phyloP scores from a whole-genome alignment of 768 basidiomycete species.

The Hysterangium stoloniferum region DNA sequence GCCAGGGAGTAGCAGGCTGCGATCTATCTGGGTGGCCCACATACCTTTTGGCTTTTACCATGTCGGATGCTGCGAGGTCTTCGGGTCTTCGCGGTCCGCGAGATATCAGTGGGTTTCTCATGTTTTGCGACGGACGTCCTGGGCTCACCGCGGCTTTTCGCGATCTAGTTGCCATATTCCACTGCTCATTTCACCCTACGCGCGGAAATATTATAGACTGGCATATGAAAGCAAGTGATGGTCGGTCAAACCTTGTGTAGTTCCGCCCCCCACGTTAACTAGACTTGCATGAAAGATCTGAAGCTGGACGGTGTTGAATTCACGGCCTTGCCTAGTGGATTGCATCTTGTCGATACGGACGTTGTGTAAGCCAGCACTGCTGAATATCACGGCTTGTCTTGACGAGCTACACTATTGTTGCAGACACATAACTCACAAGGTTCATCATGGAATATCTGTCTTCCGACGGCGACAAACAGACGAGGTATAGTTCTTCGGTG shows the following conservation, averaged over 20 bases:
- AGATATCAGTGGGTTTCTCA: too few relatives aligned
- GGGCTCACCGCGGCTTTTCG: background rate
- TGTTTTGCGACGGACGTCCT: too few relatives aligned
- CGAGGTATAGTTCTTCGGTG: conserved; percentile 26
- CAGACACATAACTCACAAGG: conserved; percentile 69
- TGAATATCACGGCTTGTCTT: background rate
- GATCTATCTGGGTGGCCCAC: too few relatives aligned
- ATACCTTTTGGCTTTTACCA: too few relatives aligned
- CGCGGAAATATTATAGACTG: conserved; percentile 76
- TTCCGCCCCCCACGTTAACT: conserved; percentile 1
- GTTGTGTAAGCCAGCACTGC: conserved; percentile 49
- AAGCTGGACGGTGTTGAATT: conserved; percentile 70
- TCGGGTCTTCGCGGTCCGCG: too few relatives aligned
- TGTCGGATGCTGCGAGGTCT: too few relatives aligned
- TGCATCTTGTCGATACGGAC: conserved; percentile 73
- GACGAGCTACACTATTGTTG: background rate
- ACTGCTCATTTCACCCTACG: conserved; percentile 79
- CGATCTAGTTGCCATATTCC: conserved; percentile 67
- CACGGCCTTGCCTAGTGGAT: conserved; percentile 71
- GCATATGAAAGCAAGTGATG: conserved; percentile 63
- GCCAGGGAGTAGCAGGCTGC: too few relatives aligned
- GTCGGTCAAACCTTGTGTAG: conserved; percentile 27
- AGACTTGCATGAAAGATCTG: conserved; percentile 37
- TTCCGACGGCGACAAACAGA: conserved; percentile 63
- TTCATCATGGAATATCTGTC: conserved; percentile 62